Base-by-base conservation (phyloP, 2,329 filamentous ascomycete genomes). In the Gremmenia infestans region DNA sequence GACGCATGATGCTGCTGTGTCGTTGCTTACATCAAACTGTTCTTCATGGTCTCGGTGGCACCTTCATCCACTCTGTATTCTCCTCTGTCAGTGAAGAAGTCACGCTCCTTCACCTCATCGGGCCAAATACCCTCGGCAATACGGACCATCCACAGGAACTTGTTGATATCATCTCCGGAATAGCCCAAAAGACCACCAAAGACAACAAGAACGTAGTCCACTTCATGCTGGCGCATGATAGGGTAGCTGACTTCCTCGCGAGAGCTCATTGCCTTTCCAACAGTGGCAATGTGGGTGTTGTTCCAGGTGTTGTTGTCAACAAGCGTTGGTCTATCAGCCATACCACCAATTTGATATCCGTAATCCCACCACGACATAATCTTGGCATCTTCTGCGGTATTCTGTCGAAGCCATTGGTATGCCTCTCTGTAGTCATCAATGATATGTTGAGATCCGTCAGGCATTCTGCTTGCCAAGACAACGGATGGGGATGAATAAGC, bases 311-410 rank as follows among this genome's bases (percentile, higher is more conserved):
- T 99, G 80, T 99, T 99, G 79, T 99, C 94, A 36, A 99, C 94
- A 36, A 99, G 81, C 1, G 94, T 99, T 36, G 94, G 94, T 53
- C 94, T 85, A 73, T 99, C 94, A 50, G 94, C 94, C 94, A 99
- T 99, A 64, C 94, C 94, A 76, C 94, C 94, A 73, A 99, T 99
- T 76, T 99, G 94, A 78, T 99, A 99, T 63, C 94, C 94, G 69
- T 99, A 99, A 72, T 99, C 94, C 94, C 94, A 99, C 94, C 94
- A 99, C 1, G 92, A 94, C 93, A 97, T 97, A 71, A 99, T 88
- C 81, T 97, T 99, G 70, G 95, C 92, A 67, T 97, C 89, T 64
- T 93, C 83, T 58, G 87, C 81, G 9, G 95, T 99, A 78, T 99
- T 99, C 74, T 99, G 94, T 61, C 94, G 89, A 50, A 99, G 86